phyloP scores from a whole-genome alignment of 768 basidiomycete genomes.

The Termitomyces bulborhizus region DNA sequence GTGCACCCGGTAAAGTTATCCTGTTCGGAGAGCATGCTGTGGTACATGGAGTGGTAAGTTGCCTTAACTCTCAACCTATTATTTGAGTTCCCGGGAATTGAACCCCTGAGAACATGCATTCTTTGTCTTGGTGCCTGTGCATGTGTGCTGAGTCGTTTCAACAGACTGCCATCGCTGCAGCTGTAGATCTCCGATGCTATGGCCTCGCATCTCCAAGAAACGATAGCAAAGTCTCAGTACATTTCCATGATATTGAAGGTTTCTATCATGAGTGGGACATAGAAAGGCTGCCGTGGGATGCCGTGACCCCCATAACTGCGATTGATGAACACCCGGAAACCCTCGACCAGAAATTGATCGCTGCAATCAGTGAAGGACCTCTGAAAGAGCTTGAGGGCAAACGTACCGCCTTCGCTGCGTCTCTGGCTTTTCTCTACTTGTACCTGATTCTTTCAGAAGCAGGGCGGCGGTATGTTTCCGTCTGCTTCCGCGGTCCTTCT shows the following conservation, averaged over 20 bases:
- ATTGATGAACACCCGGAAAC: conserved; percentile 53
- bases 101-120: conserved; percentile 2
- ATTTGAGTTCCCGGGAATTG: not conserved
- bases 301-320: conserved; percentile 46
- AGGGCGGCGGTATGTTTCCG: conserved; percentile 45
- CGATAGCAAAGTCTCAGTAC: conserved; percentile 68
- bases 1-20: conserved; percentile 97
- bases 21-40: conserved; percentile 99
- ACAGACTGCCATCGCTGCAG: conserved; percentile 91
- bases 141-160: conserved; percentile 11
- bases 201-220: conserved; percentile 71
- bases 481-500: conserved; percentile 10
- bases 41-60: conserved; percentile 89
- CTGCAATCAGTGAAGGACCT: conserved; percentile 53
- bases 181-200: conserved; percentile 94
- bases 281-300: conserved; percentile 72
- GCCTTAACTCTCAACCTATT: conserved; percentile 4
- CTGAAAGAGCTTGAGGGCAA: conserved; percentile 29
- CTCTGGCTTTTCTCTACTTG: conserved; percentile 83
- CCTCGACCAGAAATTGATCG: conserved; percentile 69
- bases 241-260: conserved; percentile 72
- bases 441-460: conserved; percentile 73
- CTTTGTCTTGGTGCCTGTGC: conserved; percentile 5
- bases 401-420: conserved; percentile 35
- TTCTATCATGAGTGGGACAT: conserved; percentile 82